phyloP scores from a whole-genome alignment of 306 rosid species.

The Vigna reflexopilosa region DNA sequence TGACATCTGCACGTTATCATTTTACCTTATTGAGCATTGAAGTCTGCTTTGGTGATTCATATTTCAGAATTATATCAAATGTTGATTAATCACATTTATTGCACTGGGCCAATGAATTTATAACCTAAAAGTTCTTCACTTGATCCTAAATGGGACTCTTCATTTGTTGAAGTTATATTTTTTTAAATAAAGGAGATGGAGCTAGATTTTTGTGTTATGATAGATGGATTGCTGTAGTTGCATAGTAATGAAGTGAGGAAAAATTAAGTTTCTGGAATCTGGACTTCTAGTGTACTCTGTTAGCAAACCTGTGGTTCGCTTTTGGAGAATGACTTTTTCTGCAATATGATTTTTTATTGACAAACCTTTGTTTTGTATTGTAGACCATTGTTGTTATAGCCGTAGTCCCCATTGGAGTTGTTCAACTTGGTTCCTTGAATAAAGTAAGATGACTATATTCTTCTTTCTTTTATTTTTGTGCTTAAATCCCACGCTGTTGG shows the following conservation, averaged over 20 bases:
- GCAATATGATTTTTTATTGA: constrained; percentile 19
- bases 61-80: background rate
- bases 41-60: background rate
- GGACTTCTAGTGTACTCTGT: background rate
- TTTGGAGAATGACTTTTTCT: constrained; percentile 2
- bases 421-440: constrained; percentile 90
- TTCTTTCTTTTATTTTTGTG: constrained; percentile 37
- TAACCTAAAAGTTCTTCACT: background rate
- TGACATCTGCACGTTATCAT: constrained; percentile 16
- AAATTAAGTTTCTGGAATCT: background rate
- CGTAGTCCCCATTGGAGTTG: constrained; percentile 85
- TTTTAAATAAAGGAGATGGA: background rate
- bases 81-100: constrained; percentile 3
- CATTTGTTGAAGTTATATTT: background rate
- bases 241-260: background rate
- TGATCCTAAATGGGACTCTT: constrained; percentile 12
- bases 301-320: constrained; percentile 21
- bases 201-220: background rate
- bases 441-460: constrained; percentile 59
- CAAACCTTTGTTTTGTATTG: constrained; percentile 45
- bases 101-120: background rate
- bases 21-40: constrained; percentile 16
- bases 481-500: constrained; percentile 13
- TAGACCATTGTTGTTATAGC: constrained; percentile 84
- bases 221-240: constrained; percentile 19